Evolutionary conservation across 305 asterid genomes (phyloP).

Genomic region (Galium porrigens): DNA sequence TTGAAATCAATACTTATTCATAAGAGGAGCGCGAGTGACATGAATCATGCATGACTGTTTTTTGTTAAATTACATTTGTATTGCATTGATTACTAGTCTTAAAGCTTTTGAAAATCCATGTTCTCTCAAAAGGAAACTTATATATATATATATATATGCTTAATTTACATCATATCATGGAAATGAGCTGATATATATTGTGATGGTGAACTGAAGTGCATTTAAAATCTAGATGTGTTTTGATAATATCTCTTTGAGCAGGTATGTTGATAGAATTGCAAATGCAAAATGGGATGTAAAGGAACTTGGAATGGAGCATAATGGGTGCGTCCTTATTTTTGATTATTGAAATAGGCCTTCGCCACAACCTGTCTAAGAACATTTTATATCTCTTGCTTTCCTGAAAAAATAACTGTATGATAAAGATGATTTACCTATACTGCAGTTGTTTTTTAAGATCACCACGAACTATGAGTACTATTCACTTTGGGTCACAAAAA

Average conservation of each 20-base stretch:
- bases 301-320: slow-evolving; percentile 96
- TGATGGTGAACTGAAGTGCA: not conserved
- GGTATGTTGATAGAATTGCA: slow-evolving; percentile 88
- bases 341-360: not conserved
- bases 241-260: slow-evolving; percentile 35
- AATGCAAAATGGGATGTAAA: slow-evolving; percentile 96
- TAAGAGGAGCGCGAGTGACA: not conserved
- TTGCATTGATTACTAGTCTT: not conserved
- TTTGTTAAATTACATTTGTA: not conserved
- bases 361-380: not conserved
- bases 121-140: not conserved
- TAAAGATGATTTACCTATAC: not conserved
- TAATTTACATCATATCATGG: not conserved
- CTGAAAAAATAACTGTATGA: not conserved
- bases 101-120: not conserved
- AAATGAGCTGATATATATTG: not conserved
- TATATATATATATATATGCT: not conserved
- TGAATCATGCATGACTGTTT: not conserved
- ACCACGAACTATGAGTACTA: not conserved
- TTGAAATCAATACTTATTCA: not conserved
- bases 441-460: not conserved
- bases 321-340: slow-evolving; percentile 47
- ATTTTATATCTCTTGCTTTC: not conserved
- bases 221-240: slow-evolving; percentile 13
- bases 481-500: not conserved